Evolutionary conservation across 306 rosid species (phyloP), one percentile per base, ranked within the genome.

Genomic region (Acacia acuminata): DNA sequence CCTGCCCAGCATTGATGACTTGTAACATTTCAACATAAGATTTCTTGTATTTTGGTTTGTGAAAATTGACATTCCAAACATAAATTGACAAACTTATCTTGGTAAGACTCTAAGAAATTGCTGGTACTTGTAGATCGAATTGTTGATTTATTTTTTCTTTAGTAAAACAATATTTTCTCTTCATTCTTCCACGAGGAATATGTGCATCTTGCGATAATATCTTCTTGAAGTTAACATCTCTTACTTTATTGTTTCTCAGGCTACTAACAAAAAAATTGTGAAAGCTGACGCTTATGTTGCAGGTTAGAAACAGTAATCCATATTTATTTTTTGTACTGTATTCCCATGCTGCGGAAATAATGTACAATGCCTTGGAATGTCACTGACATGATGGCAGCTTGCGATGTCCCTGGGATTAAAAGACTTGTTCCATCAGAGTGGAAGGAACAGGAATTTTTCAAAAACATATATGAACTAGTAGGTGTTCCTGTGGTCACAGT

Each of bases 401-500:
- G 98, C 42, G 99, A 94, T 87, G 96, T 96, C 73, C 99, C 99
- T 79, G 99, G 99, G 85, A 96, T 96, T 68, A 91, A 96, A 89
- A 91, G 96, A 90, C 55, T 96, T 81, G 63, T 96, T 84, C 99
- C 99, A 7, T 69, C 89, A 13, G 88, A 88, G 77, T 96, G 99
- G 99, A 94, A 91, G 82, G 92, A 94, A 71, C 87, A 87, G 64
- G 81, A 91, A 76, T 92, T 96, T 83, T 96, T 96, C 88, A 88
- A 86, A 81, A 91, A 94, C 77, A 91, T 96, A 85, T 94, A 91
- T 78, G 92, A 92, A 82, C 88, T 96, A 34, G 92, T 89, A 70
- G 99, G 98, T 84, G 99, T 96, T 84, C 99, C 99, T 71, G 99
- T 96, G 69, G 97, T 94, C 82, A 96, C 99, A n/a, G 98, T 96